A percentile compares a stretch with the other conserved stretches of the same genome.
Evolutionary conservation across 495 filamentous ascomycete species (phyloP).

Genomic region (Trichoderma orchidacearum): DNA sequence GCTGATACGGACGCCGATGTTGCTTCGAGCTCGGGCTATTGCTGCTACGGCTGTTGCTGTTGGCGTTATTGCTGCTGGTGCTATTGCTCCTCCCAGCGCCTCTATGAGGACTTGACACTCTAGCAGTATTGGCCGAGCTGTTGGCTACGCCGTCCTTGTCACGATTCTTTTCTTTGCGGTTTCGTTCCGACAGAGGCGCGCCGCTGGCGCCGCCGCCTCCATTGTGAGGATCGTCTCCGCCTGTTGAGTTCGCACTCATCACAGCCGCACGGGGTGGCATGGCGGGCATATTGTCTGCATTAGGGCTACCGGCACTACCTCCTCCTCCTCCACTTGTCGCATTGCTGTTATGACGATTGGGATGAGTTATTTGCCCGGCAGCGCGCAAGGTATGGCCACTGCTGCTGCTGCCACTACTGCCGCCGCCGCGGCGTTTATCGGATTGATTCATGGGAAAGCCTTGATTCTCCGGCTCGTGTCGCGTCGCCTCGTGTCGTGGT

Average conservation of each 20-base stretch:
- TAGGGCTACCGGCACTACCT: not conserved
- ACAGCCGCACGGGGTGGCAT: constrained; percentile 7
- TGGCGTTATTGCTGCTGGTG: not conserved
- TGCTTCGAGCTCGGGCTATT: not conserved
- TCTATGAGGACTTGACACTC: not conserved
- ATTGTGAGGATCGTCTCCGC: not conserved
- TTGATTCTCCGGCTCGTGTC: constrained; percentile 5
- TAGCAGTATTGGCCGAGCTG: not conserved
- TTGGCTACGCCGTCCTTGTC: not conserved
- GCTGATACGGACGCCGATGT: not conserved
- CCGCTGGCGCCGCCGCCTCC: not conserved
- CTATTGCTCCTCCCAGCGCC: too few species aligned
- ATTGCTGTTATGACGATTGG: not conserved
- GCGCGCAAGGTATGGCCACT: not conserved
- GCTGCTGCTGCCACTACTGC: constrained; percentile 1
- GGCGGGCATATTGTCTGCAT: not conserved
- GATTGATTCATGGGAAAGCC: constrained; percentile 18
- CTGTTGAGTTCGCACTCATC: not conserved
- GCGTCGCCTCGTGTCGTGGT: not conserved
- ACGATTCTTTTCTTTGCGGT: not conserved
- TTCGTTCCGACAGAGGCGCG: not conserved
- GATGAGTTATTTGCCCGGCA: not conserved
- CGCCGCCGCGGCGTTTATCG: constrained; percentile 18
- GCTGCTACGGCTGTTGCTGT: constrained; percentile 1
- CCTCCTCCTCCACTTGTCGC: not conserved